Base-by-base conservation (phyloP, 2,329 filamentous ascomycete species). In the Fusarium nurragi region DNA sequence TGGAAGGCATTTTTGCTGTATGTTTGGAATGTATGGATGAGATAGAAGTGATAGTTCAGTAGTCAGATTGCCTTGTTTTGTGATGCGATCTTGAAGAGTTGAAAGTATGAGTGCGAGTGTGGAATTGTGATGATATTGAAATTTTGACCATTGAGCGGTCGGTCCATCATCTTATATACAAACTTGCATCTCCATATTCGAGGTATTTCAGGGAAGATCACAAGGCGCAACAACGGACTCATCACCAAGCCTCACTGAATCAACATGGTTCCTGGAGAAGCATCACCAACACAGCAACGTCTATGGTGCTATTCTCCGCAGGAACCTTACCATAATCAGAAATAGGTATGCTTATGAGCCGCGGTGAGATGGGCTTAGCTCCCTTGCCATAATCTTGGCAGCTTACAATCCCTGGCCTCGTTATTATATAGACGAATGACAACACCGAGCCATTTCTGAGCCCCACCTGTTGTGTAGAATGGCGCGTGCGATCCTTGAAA, bases 1-100 rank as follows among this genome's bases (percentile, higher is more conserved):
- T 25, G n/a, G 34, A 64, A 55, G 54, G 60, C 61, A 65, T 65
- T 44, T 10, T 56, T 46, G 25, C 21, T 18, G n/a, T 36, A 12
- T 19, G 19, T 11, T 45, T 23, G 18, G 10, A 26, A 6, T 1
- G 9, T 11, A 10, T 25, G 7, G 18, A 18, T 21, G 4, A 25
- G 12, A 16, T 19, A 8, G n/a, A 28, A 6, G 5, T 4, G 3
- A 16, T 6, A 5, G 8, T 12, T 4, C 6, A 34, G 6, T 13
- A 43, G 13, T 21, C 4, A n/a, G 6, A 21, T 16, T 18, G n/a
- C 6, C 19, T 21, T 12, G n/a, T 19, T 23, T 10, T 6, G 14
- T 6, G 14, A 13, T 9, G 10, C 10, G 23, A 25, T 25, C 23
- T 25, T 19, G 9, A 26, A 47, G 6, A 12, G 7, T 3, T 5